Conservation (phyloP, 164 flowering plant genomes). For the Aristolochia californica region DNA sequence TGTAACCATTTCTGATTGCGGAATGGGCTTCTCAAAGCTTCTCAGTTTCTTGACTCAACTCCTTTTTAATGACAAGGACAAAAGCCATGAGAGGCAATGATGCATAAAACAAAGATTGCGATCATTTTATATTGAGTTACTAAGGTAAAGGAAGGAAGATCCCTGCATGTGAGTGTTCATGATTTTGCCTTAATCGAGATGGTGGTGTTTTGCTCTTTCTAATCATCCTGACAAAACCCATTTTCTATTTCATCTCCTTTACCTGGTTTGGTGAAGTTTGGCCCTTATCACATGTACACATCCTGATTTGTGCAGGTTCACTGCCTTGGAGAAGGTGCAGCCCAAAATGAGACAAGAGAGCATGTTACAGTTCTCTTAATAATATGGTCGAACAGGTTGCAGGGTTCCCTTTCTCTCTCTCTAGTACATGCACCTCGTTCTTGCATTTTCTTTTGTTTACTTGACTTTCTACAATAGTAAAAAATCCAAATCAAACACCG, state of each 20-base stretch:
- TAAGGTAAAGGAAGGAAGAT: constrained; percentile 10
- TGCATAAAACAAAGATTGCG: constrained; percentile 20
- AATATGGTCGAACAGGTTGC: too few species aligned
- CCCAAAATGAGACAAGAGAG: constrained; percentile 10
- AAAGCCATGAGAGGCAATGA: constrained; percentile 20
- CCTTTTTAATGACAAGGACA: constrained; percentile 4
- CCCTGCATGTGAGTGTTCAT: constrained; percentile 25
- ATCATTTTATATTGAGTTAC: constrained; percentile 4
- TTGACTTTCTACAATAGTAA: too few species aligned
- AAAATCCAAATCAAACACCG: too few species aligned
- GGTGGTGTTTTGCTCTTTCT: constrained; percentile 1
- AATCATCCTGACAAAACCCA: constrained; percentile 5
- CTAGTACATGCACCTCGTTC: background rate
- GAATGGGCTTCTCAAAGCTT: constrained; percentile 1
- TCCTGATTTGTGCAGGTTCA: constrained; percentile 17
- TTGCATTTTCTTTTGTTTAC: background rate
- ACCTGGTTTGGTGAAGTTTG: background rate
- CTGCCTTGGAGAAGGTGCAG: background rate
- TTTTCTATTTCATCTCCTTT: background rate
- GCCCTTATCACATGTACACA: constrained; percentile 18
- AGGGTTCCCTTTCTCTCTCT: background rate
- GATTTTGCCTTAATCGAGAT: constrained; percentile 11
- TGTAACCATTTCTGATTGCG: background rate
- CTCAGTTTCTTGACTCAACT: background rate
- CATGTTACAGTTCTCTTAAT: background rate